phyloP scores from a whole-genome alignment of 768 basidiomycete species.

The Kwoniella bestiolae region DNA sequence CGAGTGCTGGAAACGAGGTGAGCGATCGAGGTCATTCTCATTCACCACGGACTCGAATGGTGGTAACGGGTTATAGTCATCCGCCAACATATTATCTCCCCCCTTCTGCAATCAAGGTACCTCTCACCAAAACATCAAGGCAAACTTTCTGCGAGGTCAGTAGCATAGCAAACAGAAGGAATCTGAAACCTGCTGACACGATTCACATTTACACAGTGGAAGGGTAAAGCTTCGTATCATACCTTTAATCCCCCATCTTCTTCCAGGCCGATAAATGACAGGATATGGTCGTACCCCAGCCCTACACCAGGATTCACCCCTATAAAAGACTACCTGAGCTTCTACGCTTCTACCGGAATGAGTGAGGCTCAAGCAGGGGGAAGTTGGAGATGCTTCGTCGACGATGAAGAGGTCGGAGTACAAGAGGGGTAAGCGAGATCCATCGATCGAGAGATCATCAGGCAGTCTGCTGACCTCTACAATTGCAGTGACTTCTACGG shows the following conservation, averaged over 20 bases:
- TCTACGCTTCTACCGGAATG: conserved; percentile 47
- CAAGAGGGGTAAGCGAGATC: conserved; percentile 48
- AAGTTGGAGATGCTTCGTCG: conserved; percentile 51
- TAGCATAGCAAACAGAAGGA: background rate
- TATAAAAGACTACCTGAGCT: conserved; percentile 51
- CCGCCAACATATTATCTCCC: conserved; percentile 57
- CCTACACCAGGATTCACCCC: conserved; percentile 43
- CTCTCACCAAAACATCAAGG: conserved; percentile 27
- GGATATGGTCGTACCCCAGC: conserved; percentile 53
- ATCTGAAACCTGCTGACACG: background rate
- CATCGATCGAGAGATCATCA: background rate
- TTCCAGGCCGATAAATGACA: conserved; percentile 24
- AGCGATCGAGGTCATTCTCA: background rate
- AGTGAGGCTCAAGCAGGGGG: conserved; percentile 17
- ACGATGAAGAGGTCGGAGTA: conserved; percentile 49
- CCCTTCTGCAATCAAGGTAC: conserved; percentile 29
- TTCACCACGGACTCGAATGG: background rate
- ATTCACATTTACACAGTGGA: conserved; percentile 32
- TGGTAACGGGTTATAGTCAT: conserved; percentile 43
- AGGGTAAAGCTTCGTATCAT: conserved; percentile 47
- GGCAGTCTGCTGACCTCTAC: background rate
- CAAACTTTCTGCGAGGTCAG: conserved; percentile 52
- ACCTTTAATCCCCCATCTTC: conserved; percentile 27
- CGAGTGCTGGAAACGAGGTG: conserved; percentile 54
- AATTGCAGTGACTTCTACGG: conserved; percentile 53